Evolutionary conservation across 1,284 basidiomycete species (phyloP).

Genomic region (Paramarasmius palmivorus): DNA sequence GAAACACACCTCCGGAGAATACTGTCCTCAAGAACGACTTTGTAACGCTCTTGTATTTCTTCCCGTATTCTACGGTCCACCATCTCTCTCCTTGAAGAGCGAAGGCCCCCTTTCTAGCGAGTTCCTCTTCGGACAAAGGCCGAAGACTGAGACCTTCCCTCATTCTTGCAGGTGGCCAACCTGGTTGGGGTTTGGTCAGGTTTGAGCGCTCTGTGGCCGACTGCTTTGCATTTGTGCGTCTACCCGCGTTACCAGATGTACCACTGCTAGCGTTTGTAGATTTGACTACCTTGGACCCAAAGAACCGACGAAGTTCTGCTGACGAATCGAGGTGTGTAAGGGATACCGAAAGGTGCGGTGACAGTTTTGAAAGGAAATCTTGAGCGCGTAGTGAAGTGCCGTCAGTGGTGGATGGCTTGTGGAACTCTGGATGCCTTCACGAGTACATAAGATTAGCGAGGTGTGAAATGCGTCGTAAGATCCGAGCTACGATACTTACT

Average conservation of each 20-base stretch:
- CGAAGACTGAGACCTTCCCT: conserved; percentile 74
- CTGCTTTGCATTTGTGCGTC: conserved; percentile 11
- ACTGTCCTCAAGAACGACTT: conserved; percentile 81
- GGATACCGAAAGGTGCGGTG: conserved; percentile 73
- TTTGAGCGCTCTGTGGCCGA: conserved; percentile 50
- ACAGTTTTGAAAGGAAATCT: conserved; percentile 26
- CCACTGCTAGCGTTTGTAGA: conserved; percentile 42
- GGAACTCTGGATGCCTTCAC: conserved; percentile 63
- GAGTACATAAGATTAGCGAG: no score
- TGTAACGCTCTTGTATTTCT: conserved; percentile 79
- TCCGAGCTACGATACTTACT: no score
- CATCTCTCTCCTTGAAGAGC: conserved; percentile 64
- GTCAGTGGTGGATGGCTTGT: conserved; percentile 30
- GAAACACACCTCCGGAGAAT: conserved; percentile 68
- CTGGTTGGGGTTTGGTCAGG: conserved; percentile 60
- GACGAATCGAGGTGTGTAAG: conserved; percentile 81
- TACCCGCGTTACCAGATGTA: conserved; percentile 17
- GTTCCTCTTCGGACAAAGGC: conserved; percentile 56
- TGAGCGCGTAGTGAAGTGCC: conserved; percentile 12
- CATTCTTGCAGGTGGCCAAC: conserved; percentile 63
- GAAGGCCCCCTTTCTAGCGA: conserved; percentile 40
- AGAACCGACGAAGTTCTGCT: conserved; percentile 88
- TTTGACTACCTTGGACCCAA: conserved; percentile 84
- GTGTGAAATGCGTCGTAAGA: no score
- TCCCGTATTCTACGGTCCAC: conserved; percentile 87